These are phyloP conservation scores for Artemisia tridentata DNA, from an alignment of 129 eudicot species.

Conservation along the genomic window DNA sequence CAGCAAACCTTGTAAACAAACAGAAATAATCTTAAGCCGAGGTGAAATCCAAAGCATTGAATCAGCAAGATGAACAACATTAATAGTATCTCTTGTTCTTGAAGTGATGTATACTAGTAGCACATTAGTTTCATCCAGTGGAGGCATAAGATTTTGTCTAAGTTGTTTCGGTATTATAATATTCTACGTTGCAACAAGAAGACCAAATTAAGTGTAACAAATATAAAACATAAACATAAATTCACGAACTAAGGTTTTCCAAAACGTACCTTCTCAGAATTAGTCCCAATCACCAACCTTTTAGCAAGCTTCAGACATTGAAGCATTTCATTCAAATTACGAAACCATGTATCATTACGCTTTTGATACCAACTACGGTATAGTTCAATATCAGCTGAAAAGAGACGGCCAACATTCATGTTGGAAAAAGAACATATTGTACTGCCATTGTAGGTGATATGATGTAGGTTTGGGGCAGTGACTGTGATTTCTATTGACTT, in stretches of 20 bases:
- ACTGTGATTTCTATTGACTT: neutral
- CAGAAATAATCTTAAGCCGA: neutral
- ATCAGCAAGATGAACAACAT: neutral
- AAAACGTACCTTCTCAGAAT: neutral
- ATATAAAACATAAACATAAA: neutral
- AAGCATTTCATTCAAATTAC: neutral
- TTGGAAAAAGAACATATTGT: neutral
- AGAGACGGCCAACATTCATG: neutral
- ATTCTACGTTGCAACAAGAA: neutral
- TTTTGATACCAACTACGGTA: neutral
- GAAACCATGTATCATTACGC: neutral
- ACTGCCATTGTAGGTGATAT: neutral
- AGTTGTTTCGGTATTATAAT: neutral
- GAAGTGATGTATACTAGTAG: neutral
- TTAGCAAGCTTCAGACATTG: neutral
- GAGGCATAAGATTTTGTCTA: conserved; percentile 16
- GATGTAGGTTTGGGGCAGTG: neutral
- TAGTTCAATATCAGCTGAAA: neutral
- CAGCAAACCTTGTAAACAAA: neutral
- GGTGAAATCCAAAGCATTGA: conserved; percentile 18
- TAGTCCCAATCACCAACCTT: neutral
- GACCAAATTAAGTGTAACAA: neutral
- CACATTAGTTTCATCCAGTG: neutral
- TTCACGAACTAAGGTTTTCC: neutral
- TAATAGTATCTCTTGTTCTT: neutral